phyloP scores from a whole-genome alignment of 306 rosid genomes.

The Adenanthera pavonina region DNA sequence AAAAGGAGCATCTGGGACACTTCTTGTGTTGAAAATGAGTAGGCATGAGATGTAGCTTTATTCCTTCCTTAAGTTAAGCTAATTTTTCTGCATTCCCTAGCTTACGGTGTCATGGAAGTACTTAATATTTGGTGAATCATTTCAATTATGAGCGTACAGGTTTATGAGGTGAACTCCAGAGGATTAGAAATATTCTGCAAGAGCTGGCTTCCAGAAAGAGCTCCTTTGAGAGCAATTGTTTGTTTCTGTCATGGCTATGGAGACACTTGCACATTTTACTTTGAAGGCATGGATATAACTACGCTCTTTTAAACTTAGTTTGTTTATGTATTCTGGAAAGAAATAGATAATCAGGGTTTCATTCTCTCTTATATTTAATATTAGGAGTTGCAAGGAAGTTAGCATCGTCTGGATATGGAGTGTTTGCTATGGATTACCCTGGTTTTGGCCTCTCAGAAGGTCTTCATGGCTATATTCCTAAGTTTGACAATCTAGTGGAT shows the following conservation, averaged over 20 bases:
- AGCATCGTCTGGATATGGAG: conserved; percentile 81
- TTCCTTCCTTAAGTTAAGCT: background rate
- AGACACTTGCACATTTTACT: conserved; percentile 63
- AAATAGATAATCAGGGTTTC: background rate
- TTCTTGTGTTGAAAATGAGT: background rate
- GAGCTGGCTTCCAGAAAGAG: conserved; percentile 55
- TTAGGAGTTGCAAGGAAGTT: conserved; percentile 90
- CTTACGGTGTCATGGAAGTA: background rate
- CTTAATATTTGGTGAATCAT: conserved; percentile 4
- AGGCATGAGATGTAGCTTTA: conserved; percentile 4
- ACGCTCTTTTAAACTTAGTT: background rate
- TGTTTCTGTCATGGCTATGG: conserved; percentile 63
- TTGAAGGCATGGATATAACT: conserved; percentile 48
- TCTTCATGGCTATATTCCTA: conserved; percentile 82
- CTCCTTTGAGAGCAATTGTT: conserved; percentile 49
- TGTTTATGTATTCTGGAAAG: conserved; percentile 10
- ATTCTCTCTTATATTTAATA: conserved; percentile 21
- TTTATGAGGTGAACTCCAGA: conserved; percentile 58
- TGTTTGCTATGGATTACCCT: conserved; percentile 94
- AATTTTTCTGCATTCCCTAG: background rate
- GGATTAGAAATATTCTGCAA: conserved; percentile 55
- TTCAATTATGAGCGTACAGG: conserved; percentile 39
- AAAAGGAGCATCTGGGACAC: background rate
- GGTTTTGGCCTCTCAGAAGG: conserved; percentile 98
- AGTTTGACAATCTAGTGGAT: conserved; percentile 76